These are phyloP conservation scores for slime mould (Dictyostelium discoideum) DNA, from an alignment of 78 protist species.

Conservation along the genomic window DNA sequence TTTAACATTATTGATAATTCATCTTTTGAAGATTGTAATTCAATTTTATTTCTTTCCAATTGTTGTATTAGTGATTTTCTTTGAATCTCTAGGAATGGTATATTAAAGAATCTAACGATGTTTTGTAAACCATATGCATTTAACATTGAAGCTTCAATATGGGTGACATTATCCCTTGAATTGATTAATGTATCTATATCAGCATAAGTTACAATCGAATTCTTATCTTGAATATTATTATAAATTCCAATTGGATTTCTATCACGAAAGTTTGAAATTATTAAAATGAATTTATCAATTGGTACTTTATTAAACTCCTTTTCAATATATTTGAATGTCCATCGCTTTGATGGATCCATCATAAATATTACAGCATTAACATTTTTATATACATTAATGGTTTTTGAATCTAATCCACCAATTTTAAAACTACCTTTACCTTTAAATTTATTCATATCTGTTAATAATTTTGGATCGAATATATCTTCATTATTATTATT, in stretches of 20 bases:
- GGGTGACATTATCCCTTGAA: conserved; percentile 3
- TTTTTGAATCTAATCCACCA: conserved; percentile 52
- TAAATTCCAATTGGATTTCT: conserved; percentile 30
- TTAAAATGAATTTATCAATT: conserved; percentile 3
- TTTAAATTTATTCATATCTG: neutral
- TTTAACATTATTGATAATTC: conserved; percentile 15
- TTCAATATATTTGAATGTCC: conserved; percentile 67
- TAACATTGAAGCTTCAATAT: conserved; percentile 71
- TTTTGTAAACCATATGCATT: conserved; percentile 61
- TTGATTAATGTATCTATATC: conserved; percentile 31
- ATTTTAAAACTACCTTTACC: conserved; percentile 51
- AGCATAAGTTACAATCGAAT: neutral
- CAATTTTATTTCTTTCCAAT: conserved; percentile 44
- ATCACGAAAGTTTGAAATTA: conserved; percentile 58
- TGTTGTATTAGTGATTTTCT: conserved; percentile 1
- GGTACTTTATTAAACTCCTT: conserved; percentile 57
- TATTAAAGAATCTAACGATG: conserved; percentile 51
- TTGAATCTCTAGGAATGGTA: conserved; percentile 51
- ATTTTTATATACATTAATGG: conserved; percentile 63
- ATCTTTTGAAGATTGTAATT: conserved; percentile 24
- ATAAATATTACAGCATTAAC: conserved; percentile 54
- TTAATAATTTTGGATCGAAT: neutral
- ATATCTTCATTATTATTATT: neutral
- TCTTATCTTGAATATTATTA: neutral
- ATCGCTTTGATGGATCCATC: conserved; percentile 65